Base-by-base conservation (phyloP, 352 stramenopile species). In the Globisporangium polare region DNA sequence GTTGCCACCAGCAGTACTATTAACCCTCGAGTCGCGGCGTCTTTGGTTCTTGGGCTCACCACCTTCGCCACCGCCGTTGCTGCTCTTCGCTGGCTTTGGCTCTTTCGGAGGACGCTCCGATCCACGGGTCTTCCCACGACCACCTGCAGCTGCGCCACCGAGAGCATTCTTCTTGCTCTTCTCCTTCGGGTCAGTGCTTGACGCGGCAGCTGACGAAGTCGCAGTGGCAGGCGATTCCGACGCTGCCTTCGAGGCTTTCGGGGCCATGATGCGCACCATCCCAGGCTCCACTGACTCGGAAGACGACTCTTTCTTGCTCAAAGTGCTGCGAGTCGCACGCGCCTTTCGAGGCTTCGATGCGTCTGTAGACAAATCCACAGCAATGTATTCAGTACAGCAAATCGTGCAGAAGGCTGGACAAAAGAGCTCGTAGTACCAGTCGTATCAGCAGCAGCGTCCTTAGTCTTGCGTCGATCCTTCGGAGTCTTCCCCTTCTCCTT, bases 221-320 rank as follows among this genome's bases (percentile, higher is more conserved):
- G 24, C 29, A 33, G 6, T 8, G 27, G 37, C 51, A 66, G 58
- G 29, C n/a, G 45, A 31, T 2, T 47, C 42, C 46, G 37, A 33
- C 47, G 58, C 42, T 62, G 47, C 17, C 13, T 50, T 58, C 12
- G 51, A 20, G 27, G 56, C 45, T 58, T 79, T 86, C 5, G 68
- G 63, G 3, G 70, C 62, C 79, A 89, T 88, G 29, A 89, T 88
- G 31, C 73, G 75, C 20, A 89, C 41, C 57, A 69, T 67, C 2
- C 78, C 81, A 43, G 77, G 77, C 47, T 84, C 65, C 2, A 77
- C 29, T 18, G 45, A 5, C 31, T 71, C 67, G 2, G 24, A 13
- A 1, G 67, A 9, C n/a, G 37, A 24, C 17, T 57, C 15, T 51
- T 88, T 77, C 45, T 76, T 85, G 35, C 75, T 73, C 13, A 53